Evolutionary conservation across 768 basidiomycete species (phyloP).

Genomic region (Hericium erinaceus): DNA sequence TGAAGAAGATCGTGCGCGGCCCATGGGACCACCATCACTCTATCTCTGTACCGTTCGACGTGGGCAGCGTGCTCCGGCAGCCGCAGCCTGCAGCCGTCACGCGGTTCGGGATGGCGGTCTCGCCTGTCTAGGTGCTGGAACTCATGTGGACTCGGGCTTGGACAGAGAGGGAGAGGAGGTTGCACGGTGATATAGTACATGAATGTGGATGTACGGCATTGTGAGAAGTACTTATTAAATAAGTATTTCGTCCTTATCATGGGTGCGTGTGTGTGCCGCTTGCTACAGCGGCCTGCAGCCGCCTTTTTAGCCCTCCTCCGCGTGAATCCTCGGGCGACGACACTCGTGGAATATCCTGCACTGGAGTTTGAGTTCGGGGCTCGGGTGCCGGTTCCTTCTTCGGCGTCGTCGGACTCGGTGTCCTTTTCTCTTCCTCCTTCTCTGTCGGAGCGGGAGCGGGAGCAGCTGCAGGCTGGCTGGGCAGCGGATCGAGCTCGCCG

Average conservation of each 20-base stretch:
- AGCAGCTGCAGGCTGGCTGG: neutral
- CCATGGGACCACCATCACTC: constrained; percentile 53
- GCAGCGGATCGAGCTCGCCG: constrained; percentile 4
- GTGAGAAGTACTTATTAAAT: neutral
- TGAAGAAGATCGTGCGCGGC: constrained; percentile 27
- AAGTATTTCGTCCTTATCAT: neutral
- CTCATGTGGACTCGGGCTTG: no score
- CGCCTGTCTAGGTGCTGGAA: no score
- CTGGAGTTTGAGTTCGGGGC: neutral
- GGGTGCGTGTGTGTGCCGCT: neutral
- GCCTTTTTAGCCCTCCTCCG: neutral
- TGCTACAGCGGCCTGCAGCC: neutral
- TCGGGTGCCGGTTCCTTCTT: neutral
- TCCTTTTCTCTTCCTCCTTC: neutral
- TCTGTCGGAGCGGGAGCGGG: neutral
- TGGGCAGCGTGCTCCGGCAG: constrained; percentile 36
- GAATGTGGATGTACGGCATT: neutral
- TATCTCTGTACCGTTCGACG: constrained; percentile 33
- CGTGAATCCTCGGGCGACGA: neutral
- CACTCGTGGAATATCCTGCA: neutral
- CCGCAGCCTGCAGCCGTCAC: constrained; percentile 35
- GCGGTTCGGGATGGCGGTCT: no score
- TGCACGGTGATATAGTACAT: neutral
- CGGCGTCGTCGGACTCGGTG: neutral
- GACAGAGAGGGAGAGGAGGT: no score